Base-by-base conservation (phyloP, 345 rosid species). In the Moricandia arvensis region DNA sequence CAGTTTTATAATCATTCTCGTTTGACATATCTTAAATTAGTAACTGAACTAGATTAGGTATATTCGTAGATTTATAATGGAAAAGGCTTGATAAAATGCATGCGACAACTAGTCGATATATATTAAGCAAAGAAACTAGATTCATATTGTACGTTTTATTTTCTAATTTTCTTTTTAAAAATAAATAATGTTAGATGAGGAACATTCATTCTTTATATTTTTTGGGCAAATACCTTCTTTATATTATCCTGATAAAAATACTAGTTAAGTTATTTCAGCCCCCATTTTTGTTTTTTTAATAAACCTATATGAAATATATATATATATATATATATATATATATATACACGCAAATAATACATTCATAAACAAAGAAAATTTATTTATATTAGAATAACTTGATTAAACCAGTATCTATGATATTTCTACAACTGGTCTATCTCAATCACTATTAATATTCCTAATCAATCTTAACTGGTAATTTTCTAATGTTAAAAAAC, bases 1-100 rank as follows among this genome's bases (percentile, higher is more conserved):
- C 38, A 10, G n/a, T 53, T 64, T 24, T 73, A 27, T 64, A 63
- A 73, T 64, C 63, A 54, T 64, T 43, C n/a, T 43, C 12, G 58
- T 27, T 53, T 35, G 76, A 38, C 43, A 45, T 37, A 37, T 27
- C 16, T 26, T 41, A 59, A 41, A 53, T 27, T 59, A 43, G 11
- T 53, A 72, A 13, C 61, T 8, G 15, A 24, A n/a, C 4, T 45
- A 72, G 60, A 72, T 34, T 62, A 62, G 59, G 58, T 71, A 30
- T 43, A 45, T 45, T 60, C 67, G 13, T 59, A 12, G 29, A 59
- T 38, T 38, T 57, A 5, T 41, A 70, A 2, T 70, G 57, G 66
- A 70, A 59, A 70, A 70, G 74, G 11, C 7, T 38, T 38, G 17
- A 58, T 8, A n/a, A 43, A 71, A 27, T 29, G 58, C 43, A 16